Base-by-base conservation (phyloP, 164 flowering plant species). In the Umbellularia californica region DNA sequence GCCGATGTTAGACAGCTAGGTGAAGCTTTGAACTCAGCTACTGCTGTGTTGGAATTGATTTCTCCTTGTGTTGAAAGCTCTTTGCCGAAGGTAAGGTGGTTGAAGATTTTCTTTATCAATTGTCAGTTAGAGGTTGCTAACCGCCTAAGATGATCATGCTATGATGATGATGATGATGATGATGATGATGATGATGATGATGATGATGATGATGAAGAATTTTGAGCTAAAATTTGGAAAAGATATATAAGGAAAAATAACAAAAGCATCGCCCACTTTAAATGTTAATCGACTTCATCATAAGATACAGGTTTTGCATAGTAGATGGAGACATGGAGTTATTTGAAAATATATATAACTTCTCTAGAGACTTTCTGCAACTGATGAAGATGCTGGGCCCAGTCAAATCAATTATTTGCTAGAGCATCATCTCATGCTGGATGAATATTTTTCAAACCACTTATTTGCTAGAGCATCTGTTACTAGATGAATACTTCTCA, bases 21-120 rank as follows among this genome's bases (percentile, higher is more conserved):
- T n/a, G 93, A 87, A 73, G 88, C 90, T 62, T 62, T 94, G 24
- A 81, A 76, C 41, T 84, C 88, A 25, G 90, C 94, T 14, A 25
- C 67, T 25, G 88, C 84, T 77, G 72, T 86, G 75, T 77, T 87
- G 83, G 90, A 88, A 68, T 73, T 33, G 51, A 86, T 92, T 50
- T 78, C 72, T 35, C 80, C 72, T 2, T 76, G 82, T 52, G 68
- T 88, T 28, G 82, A 86, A 75, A 80, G 72, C 70, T 87, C 84
- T 72, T 64, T 86, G 74, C 85, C 87, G 15, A 89, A 86, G 91
- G 97, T 94, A 70, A 69, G 77, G 12, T 65, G 17, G 41, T 27
- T n/a, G 41, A 50, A 65, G 35, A 10, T n/a, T 52, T 13, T 65
- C 35, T n/a, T 52, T 60, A 3, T 27, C 20, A 17, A 55, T 55